These are phyloP conservation scores for Lenwebbia sp. DNA, from an alignment of 345 rosid species.

Conservation along the genomic window DNA sequence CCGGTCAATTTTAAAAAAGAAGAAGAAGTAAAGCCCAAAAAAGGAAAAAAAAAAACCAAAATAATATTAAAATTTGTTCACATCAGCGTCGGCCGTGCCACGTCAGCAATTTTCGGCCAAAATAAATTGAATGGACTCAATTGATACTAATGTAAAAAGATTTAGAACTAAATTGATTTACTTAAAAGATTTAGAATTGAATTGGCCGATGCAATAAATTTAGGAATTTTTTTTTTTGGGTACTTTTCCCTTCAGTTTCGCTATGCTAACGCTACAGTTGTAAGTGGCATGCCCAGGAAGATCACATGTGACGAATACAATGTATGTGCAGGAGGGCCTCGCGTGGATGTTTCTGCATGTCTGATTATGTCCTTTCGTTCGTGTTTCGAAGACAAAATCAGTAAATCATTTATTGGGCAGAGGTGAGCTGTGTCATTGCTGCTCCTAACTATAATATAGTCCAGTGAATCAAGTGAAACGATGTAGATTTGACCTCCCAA, in stretches of 20 bases:
- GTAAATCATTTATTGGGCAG: background rate
- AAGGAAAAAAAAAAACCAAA: too few species aligned
- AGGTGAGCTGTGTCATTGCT: background rate
- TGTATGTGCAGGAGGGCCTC: background rate
- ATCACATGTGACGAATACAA: background rate
- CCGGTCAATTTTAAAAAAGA: too few species aligned
- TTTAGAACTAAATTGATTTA: too few species aligned
- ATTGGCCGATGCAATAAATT: too few species aligned
- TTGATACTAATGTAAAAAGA: too few species aligned
- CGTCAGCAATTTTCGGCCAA: too few species aligned
- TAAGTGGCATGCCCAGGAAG: background rate
- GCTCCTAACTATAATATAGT: background rate
- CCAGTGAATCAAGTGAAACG: background rate
- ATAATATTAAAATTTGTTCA: too few species aligned
- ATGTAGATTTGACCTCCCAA: background rate
- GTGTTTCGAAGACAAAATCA: background rate
- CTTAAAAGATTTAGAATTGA: too few species aligned
- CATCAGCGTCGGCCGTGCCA: too few species aligned
- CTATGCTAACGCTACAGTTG: background rate
- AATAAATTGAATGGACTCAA: too few species aligned
- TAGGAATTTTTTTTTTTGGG: too few species aligned
- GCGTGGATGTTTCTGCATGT: background rate
- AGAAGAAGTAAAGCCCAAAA: too few species aligned
- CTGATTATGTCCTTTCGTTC: background rate
- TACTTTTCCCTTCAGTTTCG: background rate